Conservation (phyloP, 2,329 filamentous ascomycete genomes). For the Trematosphaeria pertusa region DNA sequence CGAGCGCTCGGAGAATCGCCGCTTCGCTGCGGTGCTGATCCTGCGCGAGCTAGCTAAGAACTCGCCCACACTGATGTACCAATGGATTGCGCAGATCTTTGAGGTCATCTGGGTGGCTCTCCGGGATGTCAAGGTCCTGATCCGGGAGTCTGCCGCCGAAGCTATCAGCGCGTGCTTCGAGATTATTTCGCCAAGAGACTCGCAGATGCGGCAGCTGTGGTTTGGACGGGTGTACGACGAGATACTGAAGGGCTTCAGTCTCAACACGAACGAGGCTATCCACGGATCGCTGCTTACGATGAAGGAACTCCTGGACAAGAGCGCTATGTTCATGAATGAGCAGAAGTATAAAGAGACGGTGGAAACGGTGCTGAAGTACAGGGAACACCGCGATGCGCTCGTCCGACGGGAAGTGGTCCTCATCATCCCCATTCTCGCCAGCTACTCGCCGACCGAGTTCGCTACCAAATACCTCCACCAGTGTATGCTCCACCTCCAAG, state of each 20-base stretch:
- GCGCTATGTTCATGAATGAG: conserved; percentile 99
- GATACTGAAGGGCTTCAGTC: conserved; percentile 75
- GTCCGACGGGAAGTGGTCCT: conserved; percentile 90
- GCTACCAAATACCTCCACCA: conserved; percentile 86
- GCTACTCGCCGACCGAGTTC: conserved; percentile 91
- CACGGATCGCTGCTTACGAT: conserved; percentile 94
- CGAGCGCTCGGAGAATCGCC: conserved; percentile 88
- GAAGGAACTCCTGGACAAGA: conserved; percentile 90
- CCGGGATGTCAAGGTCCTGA: conserved; percentile 86
- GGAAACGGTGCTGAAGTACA: conserved; percentile 89
- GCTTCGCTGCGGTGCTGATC: conserved; percentile 91
- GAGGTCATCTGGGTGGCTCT: conserved; percentile 96
- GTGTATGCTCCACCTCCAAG: conserved; percentile 95
- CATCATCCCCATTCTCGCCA: conserved; percentile 90
- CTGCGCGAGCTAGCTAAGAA: conserved; percentile 90
- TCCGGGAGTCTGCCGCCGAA: conserved; percentile 89
- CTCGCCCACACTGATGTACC: conserved; percentile 93
- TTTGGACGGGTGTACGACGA: conserved; percentile 92
- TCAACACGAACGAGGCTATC: conserved; percentile 82
- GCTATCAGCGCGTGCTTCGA: conserved; percentile 94
- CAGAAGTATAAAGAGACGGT: conserved; percentile 86
- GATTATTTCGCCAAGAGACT: conserved; percentile 92
- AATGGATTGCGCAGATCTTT: conserved; percentile 93
- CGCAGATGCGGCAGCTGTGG: conserved; percentile 84
- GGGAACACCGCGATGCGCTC: conserved; percentile 87